Evolutionary conservation across 108 stramenopile species (phyloP), one percentile per base, ranked within the genome.

Genomic region (Aurantiochytrium sp.): DNA sequence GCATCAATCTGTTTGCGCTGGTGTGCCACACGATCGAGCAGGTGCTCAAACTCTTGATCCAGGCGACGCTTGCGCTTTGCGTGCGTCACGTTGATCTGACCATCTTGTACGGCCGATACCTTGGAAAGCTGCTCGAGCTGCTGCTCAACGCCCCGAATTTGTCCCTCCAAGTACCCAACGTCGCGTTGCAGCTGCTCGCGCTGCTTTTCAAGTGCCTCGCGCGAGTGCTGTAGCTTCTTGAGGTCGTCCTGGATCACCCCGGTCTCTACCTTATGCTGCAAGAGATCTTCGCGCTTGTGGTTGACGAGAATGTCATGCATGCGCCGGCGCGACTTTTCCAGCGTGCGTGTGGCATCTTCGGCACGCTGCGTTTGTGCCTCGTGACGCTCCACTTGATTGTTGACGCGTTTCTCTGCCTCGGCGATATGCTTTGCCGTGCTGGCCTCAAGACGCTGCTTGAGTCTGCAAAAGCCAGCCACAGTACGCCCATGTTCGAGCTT

Each of bases 251-350:
- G 76, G n/a, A 83, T 83, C 18, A 83, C 76, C 45, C 43, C 51
- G n/a, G 76, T 53, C 76, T 83, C 76, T 18, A 83, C 76, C 23
- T 83, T 83, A 12, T 47, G 45, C 76, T 83, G 76, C 76, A 83
- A 12, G 3, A 83, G 76, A 1, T 83, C 76, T 6, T 28, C 28
- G 2, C 51, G 45, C 51, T 53, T 83, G 28, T 83, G 51, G 28
- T 35, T 35, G 51, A 53, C 51, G 49, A 83, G 76, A 35, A 83
- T 53, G 10, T 83, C 23, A 23, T 53, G 76, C 45, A 83, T 83
- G 6, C 49, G 6, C 4, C 6, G 44, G 6, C 51, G 12, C 6
- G 51, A 47, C 19, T 55, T 35, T 53, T 83, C 76, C 1, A 53
- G 51, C 49, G n/a, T 45, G 18, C 49, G 6, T 14, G 28, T 83